These are phyloP conservation scores for Akanthomyces muscarius DNA, from an alignment of 2,329 filamentous ascomycete genomes.

Conservation along the genomic window DNA sequence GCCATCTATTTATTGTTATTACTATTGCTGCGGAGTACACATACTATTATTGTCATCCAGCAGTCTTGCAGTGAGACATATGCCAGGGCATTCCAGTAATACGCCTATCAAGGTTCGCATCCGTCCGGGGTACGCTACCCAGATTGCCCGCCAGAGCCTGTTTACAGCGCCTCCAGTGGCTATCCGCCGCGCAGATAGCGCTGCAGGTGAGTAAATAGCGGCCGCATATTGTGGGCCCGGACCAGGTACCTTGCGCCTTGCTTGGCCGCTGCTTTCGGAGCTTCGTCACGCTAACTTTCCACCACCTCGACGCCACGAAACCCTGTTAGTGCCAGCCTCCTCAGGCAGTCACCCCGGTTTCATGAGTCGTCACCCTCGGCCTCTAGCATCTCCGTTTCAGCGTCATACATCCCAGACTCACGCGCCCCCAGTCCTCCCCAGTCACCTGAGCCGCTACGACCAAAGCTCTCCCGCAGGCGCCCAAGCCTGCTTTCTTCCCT, in stretches of 20 bases:
- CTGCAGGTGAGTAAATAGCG: neutral
- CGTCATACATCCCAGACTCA: conserved; percentile 5
- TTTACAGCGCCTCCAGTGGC: neutral
- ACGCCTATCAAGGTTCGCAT: conserved; percentile 5
- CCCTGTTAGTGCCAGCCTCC: conserved; percentile 2
- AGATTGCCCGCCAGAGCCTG: neutral
- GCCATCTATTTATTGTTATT: too few relatives aligned
- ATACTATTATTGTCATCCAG: too few relatives aligned
- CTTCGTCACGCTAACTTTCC: neutral
- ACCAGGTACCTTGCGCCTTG: neutral
- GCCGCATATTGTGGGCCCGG: neutral
- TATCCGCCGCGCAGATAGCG: neutral
- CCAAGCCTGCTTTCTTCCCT: neutral
- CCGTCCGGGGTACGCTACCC: conserved; percentile 14
- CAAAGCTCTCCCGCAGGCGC: conserved; percentile 5
- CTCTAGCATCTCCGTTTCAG: conserved; percentile 9
- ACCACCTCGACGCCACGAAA: neutral
- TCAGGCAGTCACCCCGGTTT: conserved; percentile 10
- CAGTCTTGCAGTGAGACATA: neutral
- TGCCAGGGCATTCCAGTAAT: neutral
- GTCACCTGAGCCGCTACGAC: conserved; percentile 12
- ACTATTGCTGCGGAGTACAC: too few relatives aligned
- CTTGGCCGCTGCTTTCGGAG: neutral
- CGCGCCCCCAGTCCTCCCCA: neutral
- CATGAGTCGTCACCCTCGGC: conserved; percentile 15